Conservation (phyloP, 2,329 filamentous ascomycete species). For the Colletotrichum theobromicola region DNA sequence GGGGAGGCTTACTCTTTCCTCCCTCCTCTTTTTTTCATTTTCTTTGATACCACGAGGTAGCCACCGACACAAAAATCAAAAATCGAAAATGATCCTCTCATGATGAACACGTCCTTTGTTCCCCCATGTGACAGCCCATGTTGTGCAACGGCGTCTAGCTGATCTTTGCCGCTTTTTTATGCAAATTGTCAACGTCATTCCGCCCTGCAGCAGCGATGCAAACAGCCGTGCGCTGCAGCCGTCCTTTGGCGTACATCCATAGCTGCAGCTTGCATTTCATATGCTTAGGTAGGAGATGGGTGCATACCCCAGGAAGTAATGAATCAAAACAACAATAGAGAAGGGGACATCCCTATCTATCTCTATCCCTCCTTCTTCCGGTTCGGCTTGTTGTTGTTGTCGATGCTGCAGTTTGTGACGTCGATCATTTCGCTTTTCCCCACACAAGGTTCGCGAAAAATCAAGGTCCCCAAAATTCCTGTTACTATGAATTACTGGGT, state of each 20-base stretch:
- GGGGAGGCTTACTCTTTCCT: not conserved
- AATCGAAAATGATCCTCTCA: not conserved
- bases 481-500: not conserved
- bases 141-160: not conserved
- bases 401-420: not conserved
- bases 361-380: not conserved
- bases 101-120: not conserved
- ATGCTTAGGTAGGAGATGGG: not conserved
- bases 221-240: not conserved
- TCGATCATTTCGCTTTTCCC: not conserved
- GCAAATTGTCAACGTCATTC: not conserved
- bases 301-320: not conserved
- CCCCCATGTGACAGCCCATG: not conserved
- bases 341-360: not conserved
- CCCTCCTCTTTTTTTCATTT: not conserved
- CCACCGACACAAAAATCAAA: not conserved
- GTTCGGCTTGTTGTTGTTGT: not conserved
- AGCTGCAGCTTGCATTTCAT: not conserved
- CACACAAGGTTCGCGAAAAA: not conserved
- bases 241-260: not conserved
- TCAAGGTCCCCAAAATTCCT: not conserved
- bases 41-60: constrained; percentile 17
- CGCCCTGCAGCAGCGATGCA: not conserved
- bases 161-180: not conserved
- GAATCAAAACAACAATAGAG: not conserved